Percentiles rank a stretch among this genome's conserved stretches.
These are phyloP conservation scores for Physcomitrellopsis africana DNA, from an alignment of 225 moss, liverwort and hornwort genomes.

Conservation along the genomic window DNA sequence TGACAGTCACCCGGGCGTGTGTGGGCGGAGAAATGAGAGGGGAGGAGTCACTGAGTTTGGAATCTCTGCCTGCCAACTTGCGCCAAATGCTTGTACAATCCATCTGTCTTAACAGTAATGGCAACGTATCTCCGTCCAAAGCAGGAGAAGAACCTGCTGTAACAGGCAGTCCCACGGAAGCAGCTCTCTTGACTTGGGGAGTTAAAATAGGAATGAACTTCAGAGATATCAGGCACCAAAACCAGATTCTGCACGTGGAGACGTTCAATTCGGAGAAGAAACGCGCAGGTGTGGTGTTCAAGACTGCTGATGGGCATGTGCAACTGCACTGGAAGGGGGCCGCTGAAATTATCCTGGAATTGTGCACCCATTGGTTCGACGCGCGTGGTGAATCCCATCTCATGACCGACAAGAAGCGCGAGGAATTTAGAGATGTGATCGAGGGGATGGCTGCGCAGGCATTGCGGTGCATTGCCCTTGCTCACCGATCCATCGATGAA, in stretches of 20 bases:
- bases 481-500: conserved; percentile 24
- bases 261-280: conserved; percentile 51
- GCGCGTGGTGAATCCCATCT: neutral
- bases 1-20: conserved; percentile 20
- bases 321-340: conserved; percentile 50
- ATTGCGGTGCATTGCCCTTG: conserved; percentile 46
- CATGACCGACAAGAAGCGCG: conserved; percentile 18
- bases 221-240: conserved; percentile 15
- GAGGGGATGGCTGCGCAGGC: conserved; percentile 44
- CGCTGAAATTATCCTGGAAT: conserved; percentile 39
- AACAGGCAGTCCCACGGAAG: conserved; percentile 43
- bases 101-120: conserved; percentile 39
- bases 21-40: neutral
- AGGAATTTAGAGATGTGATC: conserved; percentile 15
- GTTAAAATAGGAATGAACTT: conserved; percentile 34
- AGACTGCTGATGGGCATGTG: conserved; percentile 8
- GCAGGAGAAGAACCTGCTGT: conserved; percentile 15
- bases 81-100: conserved; percentile 4
- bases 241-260: conserved; percentile 30
- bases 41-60: neutral
- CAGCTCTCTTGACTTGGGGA: conserved; percentile 37
- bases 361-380: conserved; percentile 29
- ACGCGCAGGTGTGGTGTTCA: conserved; percentile 32
- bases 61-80: conserved; percentile 9
- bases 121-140: conserved; percentile 25